phyloP scores from a whole-genome alignment of 2,329 filamentous ascomycete genomes.

The Alternaria gansuensis region DNA sequence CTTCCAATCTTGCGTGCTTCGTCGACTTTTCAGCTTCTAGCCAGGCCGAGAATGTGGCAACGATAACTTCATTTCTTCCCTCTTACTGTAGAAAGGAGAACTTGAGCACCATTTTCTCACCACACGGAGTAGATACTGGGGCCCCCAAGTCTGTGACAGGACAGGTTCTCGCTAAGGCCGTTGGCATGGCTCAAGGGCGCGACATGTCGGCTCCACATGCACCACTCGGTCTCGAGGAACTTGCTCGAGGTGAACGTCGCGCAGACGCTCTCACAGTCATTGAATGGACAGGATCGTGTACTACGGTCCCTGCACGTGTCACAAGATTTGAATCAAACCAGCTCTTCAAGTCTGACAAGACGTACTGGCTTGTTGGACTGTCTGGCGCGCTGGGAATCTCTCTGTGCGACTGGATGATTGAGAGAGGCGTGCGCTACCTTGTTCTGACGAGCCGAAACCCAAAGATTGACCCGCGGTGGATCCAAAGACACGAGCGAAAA shows the following conservation, averaged over 20 bases:
- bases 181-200: background rate
- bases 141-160: background rate
- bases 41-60: slow-evolving; percentile 2
- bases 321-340: background rate
- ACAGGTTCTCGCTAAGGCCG: background rate
- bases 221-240: background rate
- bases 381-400: slow-evolving; percentile 33
- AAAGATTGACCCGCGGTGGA: slow-evolving; percentile 31
- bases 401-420: slow-evolving; percentile 31
- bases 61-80: background rate
- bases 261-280: background rate
- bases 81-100: slow-evolving; percentile 2
- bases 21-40: slow-evolving; percentile 3
- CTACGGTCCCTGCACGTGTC: background rate
- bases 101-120: background rate
- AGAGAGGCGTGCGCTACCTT: slow-evolving; percentile 26
- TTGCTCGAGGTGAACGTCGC: background rate
- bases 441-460: slow-evolving; percentile 25
- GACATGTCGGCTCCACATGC: background rate
- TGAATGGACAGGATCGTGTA: background rate
- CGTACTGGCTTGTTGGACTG: slow-evolving; percentile 36
- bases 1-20: background rate
- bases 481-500: background rate
- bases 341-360: slow-evolving; percentile 19
- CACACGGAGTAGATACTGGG: slow-evolving; percentile 3